These are phyloP conservation scores for Hanseniaspora jakobsenii DNA, from an alignment of 805 yeast genomes.

Conservation along the genomic window DNA sequence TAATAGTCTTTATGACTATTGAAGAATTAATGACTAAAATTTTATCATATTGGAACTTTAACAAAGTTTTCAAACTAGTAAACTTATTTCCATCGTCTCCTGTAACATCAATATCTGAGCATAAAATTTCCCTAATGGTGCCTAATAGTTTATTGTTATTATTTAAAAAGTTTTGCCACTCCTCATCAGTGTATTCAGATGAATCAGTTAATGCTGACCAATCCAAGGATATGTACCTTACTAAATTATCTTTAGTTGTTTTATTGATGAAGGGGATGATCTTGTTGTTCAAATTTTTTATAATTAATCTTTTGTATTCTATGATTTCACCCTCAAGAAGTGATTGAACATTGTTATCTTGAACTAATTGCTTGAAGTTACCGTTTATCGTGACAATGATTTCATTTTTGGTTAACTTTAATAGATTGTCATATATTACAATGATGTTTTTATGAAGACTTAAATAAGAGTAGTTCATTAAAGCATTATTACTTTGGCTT, in stretches of 20 bases:
- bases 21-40: background rate
- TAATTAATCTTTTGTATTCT: conserved; percentile 9
- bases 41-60: conserved; percentile 1
- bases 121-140: background rate
- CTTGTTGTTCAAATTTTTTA: conserved; percentile 6
- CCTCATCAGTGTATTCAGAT: too few relatives aligned
- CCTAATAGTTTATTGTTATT: background rate
- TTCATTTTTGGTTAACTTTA: conserved; percentile 1
- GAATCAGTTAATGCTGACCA: too few relatives aligned
- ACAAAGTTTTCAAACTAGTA: background rate
- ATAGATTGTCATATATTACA: conserved; percentile 11
- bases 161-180: background rate
- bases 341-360: background rate
- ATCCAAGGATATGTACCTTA: background rate
- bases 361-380: conserved; percentile 2
- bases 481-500: background rate
- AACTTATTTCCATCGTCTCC: background rate
- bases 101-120: too few relatives aligned
- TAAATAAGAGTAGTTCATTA: background rate
- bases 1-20: background rate
- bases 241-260: background rate
- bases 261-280: conserved; percentile 3
- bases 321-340: conserved; percentile 12
- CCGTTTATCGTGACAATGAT: conserved; percentile 2
- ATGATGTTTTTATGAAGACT: conserved; percentile 4